These are phyloP conservation scores for Harringtonia aguacate DNA, from an alignment of 2,329 filamentous ascomycete species.

Conservation along the genomic window DNA sequence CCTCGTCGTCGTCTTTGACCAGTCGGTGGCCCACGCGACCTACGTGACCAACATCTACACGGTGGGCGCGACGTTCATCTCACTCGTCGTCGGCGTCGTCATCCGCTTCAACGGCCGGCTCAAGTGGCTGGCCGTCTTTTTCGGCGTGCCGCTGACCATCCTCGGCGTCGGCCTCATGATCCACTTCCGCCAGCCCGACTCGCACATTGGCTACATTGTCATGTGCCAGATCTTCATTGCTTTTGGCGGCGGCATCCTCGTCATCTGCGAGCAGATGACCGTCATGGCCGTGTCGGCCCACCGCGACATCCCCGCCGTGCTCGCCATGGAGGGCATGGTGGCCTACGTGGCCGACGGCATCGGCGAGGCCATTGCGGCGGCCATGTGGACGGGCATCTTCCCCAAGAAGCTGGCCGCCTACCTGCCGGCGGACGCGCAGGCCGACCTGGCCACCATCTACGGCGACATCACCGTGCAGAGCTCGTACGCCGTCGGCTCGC, in stretches of 20 bases:
- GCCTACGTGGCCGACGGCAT: conserved; percentile 48
- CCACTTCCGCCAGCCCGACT: conserved; percentile 38
- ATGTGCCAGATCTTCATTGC: conserved; percentile 44
- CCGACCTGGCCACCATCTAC: conserved; percentile 36
- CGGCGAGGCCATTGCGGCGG: conserved; percentile 44
- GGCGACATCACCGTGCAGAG: conserved; percentile 39
- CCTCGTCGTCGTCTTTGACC: conserved; percentile 11
- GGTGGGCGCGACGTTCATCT: conserved; percentile 25
- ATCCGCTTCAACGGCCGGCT: conserved; percentile 39
- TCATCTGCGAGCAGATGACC: conserved; percentile 47
- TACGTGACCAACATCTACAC: conserved; percentile 11
- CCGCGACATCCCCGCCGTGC: conserved; percentile 17
- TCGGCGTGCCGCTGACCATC: conserved; percentile 43
- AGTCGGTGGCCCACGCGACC: conserved; percentile 8
- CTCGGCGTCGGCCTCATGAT: conserved; percentile 44
- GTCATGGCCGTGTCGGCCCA: conserved; percentile 44
- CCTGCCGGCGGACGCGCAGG: conserved; percentile 31
- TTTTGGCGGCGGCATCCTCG: conserved; percentile 44
- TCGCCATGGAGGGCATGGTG: conserved; percentile 24
- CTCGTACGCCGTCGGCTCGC: conserved; percentile 35
- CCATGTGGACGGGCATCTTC: conserved; percentile 50
- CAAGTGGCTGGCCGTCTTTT: conserved; percentile 27
- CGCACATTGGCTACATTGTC: conserved; percentile 38
- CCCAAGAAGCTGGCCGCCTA: conserved; percentile 36
- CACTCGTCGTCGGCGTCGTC: conserved; percentile 30